Evolutionary conservation across 805 yeast species (phyloP).

Genomic region (Brettanomyces sp.): DNA sequence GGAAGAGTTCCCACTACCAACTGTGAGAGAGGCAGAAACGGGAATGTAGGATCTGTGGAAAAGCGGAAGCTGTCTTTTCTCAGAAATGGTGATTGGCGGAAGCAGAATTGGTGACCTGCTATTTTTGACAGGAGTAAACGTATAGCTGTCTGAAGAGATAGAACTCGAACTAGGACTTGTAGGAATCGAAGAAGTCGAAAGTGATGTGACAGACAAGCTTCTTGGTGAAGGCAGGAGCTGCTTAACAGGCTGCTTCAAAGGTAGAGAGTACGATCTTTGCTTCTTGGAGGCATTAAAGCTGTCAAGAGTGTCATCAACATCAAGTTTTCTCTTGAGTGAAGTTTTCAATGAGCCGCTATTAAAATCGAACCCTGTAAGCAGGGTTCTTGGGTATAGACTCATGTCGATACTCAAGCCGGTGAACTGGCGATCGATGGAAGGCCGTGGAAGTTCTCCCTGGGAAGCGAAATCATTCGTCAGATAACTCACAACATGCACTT

Average conservation of each 20-base stretch:
- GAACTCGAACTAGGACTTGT: neutral
- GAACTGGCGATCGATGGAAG: slow-evolving; percentile 35
- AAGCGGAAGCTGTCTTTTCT: neutral
- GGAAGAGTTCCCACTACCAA: neutral
- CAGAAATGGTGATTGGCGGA: neutral
- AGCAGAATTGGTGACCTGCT: neutral
- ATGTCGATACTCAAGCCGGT: slow-evolving; percentile 13
- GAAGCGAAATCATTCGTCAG: slow-evolving; percentile 12
- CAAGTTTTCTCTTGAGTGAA: neutral
- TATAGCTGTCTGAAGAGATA: neutral
- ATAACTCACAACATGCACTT: slow-evolving; percentile 56
- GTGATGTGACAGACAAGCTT: neutral
- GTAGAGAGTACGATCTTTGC: neutral
- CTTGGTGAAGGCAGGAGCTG: neutral
- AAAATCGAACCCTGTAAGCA: neutral
- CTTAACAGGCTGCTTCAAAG: neutral
- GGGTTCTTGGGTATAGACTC: slow-evolving; percentile 13
- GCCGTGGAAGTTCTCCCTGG: slow-evolving; percentile 23
- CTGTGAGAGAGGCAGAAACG: neutral
- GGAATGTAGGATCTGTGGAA: neutral
- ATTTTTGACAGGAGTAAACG: neutral
- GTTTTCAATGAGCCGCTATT: neutral
- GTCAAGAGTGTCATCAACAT: neutral
- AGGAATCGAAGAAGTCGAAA: neutral
- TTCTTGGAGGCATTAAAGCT: neutral